A percentile compares a stretch with the other conserved stretches of the same genome.
Conservation (phyloP, 805 yeast species). For the Candida cerambycidarum region DNA sequence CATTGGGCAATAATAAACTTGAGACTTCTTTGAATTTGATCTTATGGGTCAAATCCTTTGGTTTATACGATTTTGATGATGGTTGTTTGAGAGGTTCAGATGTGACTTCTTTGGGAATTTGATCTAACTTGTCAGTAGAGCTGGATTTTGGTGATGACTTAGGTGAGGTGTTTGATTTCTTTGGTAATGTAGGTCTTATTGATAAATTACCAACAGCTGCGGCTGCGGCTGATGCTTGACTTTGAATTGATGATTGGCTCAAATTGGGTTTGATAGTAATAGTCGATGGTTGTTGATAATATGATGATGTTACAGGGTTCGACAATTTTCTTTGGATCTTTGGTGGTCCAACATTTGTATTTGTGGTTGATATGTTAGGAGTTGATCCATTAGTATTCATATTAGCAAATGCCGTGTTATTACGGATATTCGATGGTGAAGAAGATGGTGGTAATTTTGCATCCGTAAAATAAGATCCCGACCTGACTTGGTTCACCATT, state of each 20-base stretch:
- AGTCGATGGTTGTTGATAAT: slow-evolving; percentile 9
- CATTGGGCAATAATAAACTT: slow-evolving; percentile 28
- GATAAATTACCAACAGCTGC: slow-evolving; percentile 12
- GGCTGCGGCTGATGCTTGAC: slow-evolving; percentile 13
- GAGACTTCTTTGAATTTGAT: slow-evolving; percentile 37
- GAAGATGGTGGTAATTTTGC: slow-evolving; percentile 3
- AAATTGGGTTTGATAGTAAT: background rate
- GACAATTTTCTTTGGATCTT: slow-evolving; percentile 7
- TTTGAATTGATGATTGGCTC: background rate
- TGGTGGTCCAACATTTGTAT: background rate
- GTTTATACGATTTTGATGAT: background rate
- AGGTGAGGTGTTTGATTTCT: background rate
- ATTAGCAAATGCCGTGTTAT: slow-evolving; percentile 7
- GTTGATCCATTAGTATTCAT: background rate
- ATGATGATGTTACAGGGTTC: slow-evolving; percentile 1
- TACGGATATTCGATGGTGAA: slow-evolving; percentile 6
- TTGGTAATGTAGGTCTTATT: background rate
- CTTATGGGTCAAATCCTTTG: slow-evolving; percentile 1
- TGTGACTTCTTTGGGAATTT: background rate
- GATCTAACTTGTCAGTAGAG: background rate
- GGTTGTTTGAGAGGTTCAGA: background rate
- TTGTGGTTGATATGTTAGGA: too few species aligned
- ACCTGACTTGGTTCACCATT: background rate
- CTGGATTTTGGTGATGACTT: background rate
- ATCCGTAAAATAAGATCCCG: slow-evolving; percentile 4